Percentiles rank a stretch among this genome's conserved stretches.
Evolutionary conservation across 2,329 filamentous ascomycete genomes (phyloP).

Genomic region (Cercospora zeina): DNA sequence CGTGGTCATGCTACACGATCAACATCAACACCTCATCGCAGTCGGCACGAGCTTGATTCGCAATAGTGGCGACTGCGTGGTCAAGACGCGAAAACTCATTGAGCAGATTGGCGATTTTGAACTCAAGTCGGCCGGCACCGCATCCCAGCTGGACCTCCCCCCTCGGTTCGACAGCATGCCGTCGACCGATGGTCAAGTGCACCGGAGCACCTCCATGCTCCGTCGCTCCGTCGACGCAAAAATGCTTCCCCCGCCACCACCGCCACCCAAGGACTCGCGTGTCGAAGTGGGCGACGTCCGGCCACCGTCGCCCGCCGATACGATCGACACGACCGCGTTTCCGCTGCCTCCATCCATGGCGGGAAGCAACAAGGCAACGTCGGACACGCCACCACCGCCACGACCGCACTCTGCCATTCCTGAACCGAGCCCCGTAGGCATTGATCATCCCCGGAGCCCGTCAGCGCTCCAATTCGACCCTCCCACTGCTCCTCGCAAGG

Average conservation of each 20-base stretch:
- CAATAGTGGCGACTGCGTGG: slow-evolving; percentile 86
- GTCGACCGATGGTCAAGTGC: not conserved
- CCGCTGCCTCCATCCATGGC: slow-evolving; percentile 13
- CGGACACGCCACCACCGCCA: slow-evolving; percentile 18
- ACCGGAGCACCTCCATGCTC: slow-evolving; percentile 21
- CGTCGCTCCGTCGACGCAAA: slow-evolving; percentile 21
- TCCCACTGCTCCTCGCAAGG: slow-evolving; percentile 49
- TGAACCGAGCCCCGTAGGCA: slow-evolving; percentile 13
- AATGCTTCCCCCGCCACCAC: slow-evolving; percentile 19
- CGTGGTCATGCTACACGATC: slow-evolving; percentile 71
- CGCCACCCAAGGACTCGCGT: not conserved
- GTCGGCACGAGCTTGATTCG: slow-evolving; percentile 55
- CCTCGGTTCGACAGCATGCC: slow-evolving; percentile 20
- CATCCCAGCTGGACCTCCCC: slow-evolving; percentile 18
- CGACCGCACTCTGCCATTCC: slow-evolving; percentile 21
- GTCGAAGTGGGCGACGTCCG: not conserved
- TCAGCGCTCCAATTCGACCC: slow-evolving; percentile 22
- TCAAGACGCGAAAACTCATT: slow-evolving; percentile 79
- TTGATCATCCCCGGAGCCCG: slow-evolving; percentile 25
- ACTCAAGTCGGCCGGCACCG: slow-evolving; percentile 19
- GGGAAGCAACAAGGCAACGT: slow-evolving; percentile 18
- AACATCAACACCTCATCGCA: slow-evolving; percentile 35
- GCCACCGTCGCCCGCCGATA: slow-evolving; percentile 17
- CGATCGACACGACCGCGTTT: slow-evolving; percentile 14
- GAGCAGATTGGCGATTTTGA: slow-evolving; percentile 64